Conservation (phyloP, 106 monocot species). For the Dioscorea dumetorum region DNA sequence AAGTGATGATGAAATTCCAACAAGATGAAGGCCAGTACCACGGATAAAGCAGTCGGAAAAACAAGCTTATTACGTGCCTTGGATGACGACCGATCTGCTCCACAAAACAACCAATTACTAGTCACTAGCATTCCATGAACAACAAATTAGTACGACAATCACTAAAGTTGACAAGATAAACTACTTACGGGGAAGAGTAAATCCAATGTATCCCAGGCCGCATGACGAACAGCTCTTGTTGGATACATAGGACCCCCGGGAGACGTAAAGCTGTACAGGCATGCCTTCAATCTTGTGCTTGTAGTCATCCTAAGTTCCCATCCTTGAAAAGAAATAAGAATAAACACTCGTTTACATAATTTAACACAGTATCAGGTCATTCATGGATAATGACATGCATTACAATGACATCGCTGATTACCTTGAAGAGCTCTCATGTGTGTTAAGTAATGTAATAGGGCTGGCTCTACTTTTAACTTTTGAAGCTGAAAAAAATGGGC, state of each 20-base stretch:
- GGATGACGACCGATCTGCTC: slow-evolving; percentile 80
- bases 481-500: slow-evolving; percentile 51
- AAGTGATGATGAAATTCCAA: slow-evolving; percentile 81
- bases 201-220: slow-evolving; percentile 90
- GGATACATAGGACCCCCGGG: slow-evolving; percentile 98
- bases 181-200: slow-evolving; percentile 74
- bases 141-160: neutral
- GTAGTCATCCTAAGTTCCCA: slow-evolving; percentile 93
- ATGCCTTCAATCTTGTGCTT: slow-evolving; percentile 80
- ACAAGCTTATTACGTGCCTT: slow-evolving; percentile 87
- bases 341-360: neutral
- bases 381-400: no score
- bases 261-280: slow-evolving; percentile 96
- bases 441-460: slow-evolving; percentile 82
- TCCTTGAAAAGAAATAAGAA: slow-evolving; percentile 23
- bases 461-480: slow-evolving; percentile 96
- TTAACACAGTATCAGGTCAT: no score
- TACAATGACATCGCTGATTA: slow-evolving; percentile 3
- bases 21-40: slow-evolving; percentile 99
- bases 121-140: neutral
- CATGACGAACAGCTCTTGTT: slow-evolving; percentile 92
- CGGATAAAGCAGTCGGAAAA: slow-evolving; percentile 90
- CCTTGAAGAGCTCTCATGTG: slow-evolving; percentile 72
- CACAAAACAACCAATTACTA: neutral
- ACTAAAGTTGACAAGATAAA: slow-evolving; percentile 2